Evolutionary conservation across 2,329 filamentous ascomycete species (phyloP).

Genomic region (Zarea fungicola): DNA sequence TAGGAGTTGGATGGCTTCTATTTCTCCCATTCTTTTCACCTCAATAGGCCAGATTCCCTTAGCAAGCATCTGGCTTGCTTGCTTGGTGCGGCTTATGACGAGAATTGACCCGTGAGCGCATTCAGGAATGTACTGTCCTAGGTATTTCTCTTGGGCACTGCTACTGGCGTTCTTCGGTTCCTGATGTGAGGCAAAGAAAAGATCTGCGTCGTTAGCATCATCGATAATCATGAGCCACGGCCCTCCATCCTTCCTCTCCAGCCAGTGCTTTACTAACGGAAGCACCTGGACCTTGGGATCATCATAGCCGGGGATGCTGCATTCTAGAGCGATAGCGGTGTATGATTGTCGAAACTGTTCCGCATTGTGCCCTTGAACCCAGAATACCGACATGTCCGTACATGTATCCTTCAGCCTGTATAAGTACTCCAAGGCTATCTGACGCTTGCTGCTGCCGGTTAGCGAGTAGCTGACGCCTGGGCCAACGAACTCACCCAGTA

Average conservation of each 20-base stretch:
- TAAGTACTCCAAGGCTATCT: constrained; percentile 26
- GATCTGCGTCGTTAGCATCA: constrained; percentile 16
- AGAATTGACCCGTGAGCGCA: constrained; percentile 26
- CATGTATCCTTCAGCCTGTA: constrained; percentile 19
- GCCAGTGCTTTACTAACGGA: constrained; percentile 23
- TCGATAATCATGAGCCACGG: constrained; percentile 19
- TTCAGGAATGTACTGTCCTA: constrained; percentile 23
- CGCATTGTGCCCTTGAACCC: constrained; percentile 28
- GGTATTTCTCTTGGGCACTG: not conserved
- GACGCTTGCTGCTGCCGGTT: constrained; percentile 24
- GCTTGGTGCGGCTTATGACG: constrained; percentile 30
- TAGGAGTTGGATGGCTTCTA: constrained; percentile 23
- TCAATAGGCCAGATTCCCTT: constrained; percentile 20
- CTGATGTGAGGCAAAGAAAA: not conserved
- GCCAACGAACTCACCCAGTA: not conserved
- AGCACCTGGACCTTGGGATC: constrained; percentile 20
- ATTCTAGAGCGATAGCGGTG: constrained; percentile 22
- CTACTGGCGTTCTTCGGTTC: not conserved
- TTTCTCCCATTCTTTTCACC: constrained; percentile 24
- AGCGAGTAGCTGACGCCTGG: not conserved
- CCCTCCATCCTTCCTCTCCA: constrained; percentile 18
- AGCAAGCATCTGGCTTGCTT: constrained; percentile 22
- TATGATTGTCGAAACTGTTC: constrained; percentile 26
- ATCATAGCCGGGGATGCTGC: constrained; percentile 21
- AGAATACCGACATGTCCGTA: constrained; percentile 26